phyloP scores from a whole-genome alignment of 176 grass and related monocot genomes.

The Cocos nucifera region DNA sequence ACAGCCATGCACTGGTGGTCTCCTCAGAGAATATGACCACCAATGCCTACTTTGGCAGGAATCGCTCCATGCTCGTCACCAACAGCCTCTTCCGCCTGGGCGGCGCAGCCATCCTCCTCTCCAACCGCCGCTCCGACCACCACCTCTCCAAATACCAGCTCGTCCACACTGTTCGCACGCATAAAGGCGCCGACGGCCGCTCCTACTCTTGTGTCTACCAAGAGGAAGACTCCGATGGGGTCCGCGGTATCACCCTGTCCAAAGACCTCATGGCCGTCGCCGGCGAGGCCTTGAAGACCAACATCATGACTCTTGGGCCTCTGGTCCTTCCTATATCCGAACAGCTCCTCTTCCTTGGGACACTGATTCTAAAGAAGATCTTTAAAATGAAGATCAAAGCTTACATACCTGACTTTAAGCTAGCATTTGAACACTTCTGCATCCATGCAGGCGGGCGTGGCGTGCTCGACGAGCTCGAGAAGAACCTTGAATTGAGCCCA shows the following conservation, averaged over 20 bases:
- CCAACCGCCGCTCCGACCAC: conserved; percentile 22
- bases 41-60: conserved; percentile 41
- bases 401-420: conserved; percentile 47
- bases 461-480: conserved; percentile 60
- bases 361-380: conserved; percentile 7
- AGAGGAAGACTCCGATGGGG: conserved; percentile 20
- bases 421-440: conserved; percentile 54
- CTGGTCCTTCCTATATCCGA: conserved; percentile 32
- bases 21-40: conserved; percentile 59
- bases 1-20: conserved; percentile 55
- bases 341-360: conserved; percentile 29
- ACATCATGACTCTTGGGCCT: conserved; percentile 34
- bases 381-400: conserved; percentile 9
- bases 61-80: conserved; percentile 43
- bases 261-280: conserved; percentile 42
- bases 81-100: conserved; percentile 43
- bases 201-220: conserved; percentile 33
- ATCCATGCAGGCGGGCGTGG: conserved; percentile 47
- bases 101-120: conserved; percentile 35
- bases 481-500: conserved; percentile 11
- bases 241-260: conserved; percentile 25
- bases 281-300: conserved; percentile 32
- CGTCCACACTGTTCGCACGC: conserved; percentile 36
- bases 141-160: conserved; percentile 29
- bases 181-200: conserved; percentile 24